Conservation (phyloP, 2,329 filamentous ascomycete genomes). For the Fusarium sp. region DNA sequence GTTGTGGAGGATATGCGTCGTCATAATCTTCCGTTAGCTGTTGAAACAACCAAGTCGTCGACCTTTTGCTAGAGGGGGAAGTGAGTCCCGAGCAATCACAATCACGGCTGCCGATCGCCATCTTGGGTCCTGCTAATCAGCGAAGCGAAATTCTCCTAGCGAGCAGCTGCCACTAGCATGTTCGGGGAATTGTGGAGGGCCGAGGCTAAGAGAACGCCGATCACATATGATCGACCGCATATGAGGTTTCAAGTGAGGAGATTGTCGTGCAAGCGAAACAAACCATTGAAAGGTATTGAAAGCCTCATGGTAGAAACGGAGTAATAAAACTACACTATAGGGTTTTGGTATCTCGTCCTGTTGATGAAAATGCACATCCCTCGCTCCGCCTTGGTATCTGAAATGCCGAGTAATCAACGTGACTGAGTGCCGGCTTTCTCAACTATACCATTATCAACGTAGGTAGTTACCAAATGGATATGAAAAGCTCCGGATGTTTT, state of each 20-base stretch:
- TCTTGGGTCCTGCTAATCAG: slow-evolving; percentile 9
- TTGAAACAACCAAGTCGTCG: slow-evolving; percentile 4
- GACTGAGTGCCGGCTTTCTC: neutral
- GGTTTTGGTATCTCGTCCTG: neutral
- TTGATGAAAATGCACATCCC: neutral
- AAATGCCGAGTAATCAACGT: neutral
- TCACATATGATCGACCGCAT: neutral
- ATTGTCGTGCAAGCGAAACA: neutral
- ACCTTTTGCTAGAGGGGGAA: slow-evolving; percentile 14
- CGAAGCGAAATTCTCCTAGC: slow-evolving; percentile 17
- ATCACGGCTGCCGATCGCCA: slow-evolving; percentile 33
- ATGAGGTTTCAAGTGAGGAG: neutral
- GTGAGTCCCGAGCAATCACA: slow-evolving; percentile 5
- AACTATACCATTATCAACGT: neutral
- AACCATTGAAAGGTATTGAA: neutral
- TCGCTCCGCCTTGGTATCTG: neutral
- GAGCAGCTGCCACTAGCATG: neutral
- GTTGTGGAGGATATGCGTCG: neutral
- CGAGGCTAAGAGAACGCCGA: neutral
- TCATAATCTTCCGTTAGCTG: neutral
- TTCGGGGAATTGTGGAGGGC: neutral
- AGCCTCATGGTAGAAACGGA: neutral
- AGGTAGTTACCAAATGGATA: neutral
- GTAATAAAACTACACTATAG: neutral
- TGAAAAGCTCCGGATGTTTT: neutral